These are phyloP conservation scores for Chenopodium formosanum DNA, from an alignment of 148 eudicot species.

Conservation along the genomic window DNA sequence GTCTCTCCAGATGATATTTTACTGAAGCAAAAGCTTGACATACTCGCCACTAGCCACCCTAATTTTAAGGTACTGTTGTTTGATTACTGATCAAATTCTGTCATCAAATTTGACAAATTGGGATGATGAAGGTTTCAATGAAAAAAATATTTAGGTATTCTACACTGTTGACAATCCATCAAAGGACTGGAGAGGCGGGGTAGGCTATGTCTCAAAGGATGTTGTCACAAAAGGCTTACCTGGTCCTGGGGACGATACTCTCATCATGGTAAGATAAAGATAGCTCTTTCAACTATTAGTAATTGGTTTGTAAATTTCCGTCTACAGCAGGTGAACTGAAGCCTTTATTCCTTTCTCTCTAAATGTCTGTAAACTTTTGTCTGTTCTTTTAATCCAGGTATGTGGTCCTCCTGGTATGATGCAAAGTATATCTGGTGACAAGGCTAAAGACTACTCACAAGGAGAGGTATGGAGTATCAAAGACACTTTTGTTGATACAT, in stretches of 20 bases:
- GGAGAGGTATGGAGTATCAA: conserved; percentile 58
- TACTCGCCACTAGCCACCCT: conserved; percentile 78
- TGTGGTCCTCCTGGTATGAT: conserved; percentile 97
- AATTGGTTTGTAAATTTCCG: not conserved
- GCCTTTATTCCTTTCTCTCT: not conserved
- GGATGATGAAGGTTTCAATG: conserved; percentile 16
- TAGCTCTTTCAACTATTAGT: not conserved
- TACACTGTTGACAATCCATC: conserved; percentile 93
- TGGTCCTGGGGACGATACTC: conserved; percentile 76
- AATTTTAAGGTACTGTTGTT: conserved; percentile 68
- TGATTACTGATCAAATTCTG: conserved; percentile 1
- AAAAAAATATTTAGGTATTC: conserved; percentile 50
- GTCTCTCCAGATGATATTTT: conserved; percentile 93
- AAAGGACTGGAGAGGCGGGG: conserved; percentile 85
- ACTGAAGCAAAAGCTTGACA: conserved; percentile 88
- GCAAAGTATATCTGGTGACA: conserved; percentile 74
- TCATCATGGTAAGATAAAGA: conserved; percentile 63
- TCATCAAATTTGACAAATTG: not conserved
- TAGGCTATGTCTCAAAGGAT: conserved; percentile 81
- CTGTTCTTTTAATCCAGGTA: conserved; percentile 40
- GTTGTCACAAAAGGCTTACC: conserved; percentile 92
- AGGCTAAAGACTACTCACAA: conserved; percentile 64
- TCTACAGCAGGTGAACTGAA: not conserved
- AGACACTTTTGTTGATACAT: not conserved
- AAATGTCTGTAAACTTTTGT: not conserved